Base-by-base conservation (phyloP, 2,329 filamentous ascomycete species). In the Zelopaecilomyces penicillatus region DNA sequence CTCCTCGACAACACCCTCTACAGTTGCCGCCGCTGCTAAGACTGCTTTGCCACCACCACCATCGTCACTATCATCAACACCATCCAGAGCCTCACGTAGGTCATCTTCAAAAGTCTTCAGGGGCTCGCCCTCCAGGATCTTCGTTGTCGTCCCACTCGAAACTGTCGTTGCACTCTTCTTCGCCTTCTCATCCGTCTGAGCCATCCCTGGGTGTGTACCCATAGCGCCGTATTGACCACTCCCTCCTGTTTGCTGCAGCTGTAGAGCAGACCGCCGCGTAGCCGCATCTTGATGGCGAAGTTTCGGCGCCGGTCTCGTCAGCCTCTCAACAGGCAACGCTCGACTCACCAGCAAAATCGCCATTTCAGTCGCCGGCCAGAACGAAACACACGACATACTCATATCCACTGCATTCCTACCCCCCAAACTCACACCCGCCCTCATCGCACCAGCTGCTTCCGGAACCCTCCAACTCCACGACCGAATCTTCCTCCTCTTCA, bases 1-100 rank as follows among this genome's bases (percentile, higher is more conserved):
- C 31, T 60, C 56, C 7, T 53, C 51, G 1, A 61, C 37, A 5
- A 54, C 40, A 12, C 45, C 46, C 26, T 47, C 45, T 3, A 41
- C 4, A 12, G 35, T 26, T 12, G 35, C 7, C 10, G 6, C 9
- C 19, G 19, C 19, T 19, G 19, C 19, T 19, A 19, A 19, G 19
- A 19, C 19, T 19, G 19, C 19, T 19, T 19, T 19, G 35, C 35
- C 35, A 9, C 35, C 35, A 19, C 35, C 35, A 19, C 19, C 19
- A 19, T 19, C 19, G 19, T 19, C 19, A 19, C 19, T 19, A 19
- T 19, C 19, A 19, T 19, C 19, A 19, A 19, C 19, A 12, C 35
- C 10, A 10, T 27, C 42, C 9, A 48, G 38, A 6, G 29, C 30
- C 3, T 44, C 30, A 9, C 35, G 40, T 7, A 48, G 30, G 5